Percentiles rank a stretch among this genome's conserved stretches.
phyloP scores from a whole-genome alignment of 805 yeast genomes.

The Saccharomycopsis capsularis region DNA sequence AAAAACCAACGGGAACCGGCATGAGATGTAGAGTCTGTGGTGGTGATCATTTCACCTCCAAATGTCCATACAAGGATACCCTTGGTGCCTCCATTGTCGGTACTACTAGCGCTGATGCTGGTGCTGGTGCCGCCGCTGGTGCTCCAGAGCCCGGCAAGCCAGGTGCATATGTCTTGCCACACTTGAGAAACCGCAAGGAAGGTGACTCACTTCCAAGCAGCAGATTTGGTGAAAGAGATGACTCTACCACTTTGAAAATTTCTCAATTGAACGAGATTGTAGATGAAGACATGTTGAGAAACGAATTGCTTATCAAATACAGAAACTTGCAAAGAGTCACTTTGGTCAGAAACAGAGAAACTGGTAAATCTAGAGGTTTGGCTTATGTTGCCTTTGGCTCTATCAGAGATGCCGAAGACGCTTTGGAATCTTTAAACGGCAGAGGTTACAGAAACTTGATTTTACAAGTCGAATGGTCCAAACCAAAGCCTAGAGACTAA shows the following conservation, averaged over 20 bases:
- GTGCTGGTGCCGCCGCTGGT: conserved; percentile 26
- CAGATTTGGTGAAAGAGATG: conserved; percentile 40
- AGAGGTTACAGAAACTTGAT: conserved; percentile 90
- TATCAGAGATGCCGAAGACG: conserved; percentile 64
- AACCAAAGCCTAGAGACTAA: conserved; percentile 34
- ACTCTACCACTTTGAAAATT: conserved; percentile 78
- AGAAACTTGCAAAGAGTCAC: conserved; percentile 57
- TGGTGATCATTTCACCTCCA: conserved; percentile 87
- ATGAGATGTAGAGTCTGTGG: conserved; percentile 85
- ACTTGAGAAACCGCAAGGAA: conserved; percentile 38
- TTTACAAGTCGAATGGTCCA: conserved; percentile 57
- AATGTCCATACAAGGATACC: conserved; percentile 94
- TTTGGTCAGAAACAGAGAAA: conserved; percentile 83
- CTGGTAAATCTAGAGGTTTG: conserved; percentile 91
- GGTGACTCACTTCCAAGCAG: conserved; percentile 29
- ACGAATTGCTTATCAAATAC: conserved; percentile 59
- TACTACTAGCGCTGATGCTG: conserved; percentile 18
- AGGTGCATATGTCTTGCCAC: conserved; percentile 38
- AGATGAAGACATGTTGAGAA: conserved; percentile 71
- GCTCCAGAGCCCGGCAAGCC: conserved; percentile 30
- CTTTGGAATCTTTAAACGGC: conserved; percentile 73
- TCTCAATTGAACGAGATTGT: conserved; percentile 85
- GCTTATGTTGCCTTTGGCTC: conserved; percentile 83
- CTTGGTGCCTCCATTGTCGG: conserved; percentile 44
- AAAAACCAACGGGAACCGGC: conserved; percentile 40